A percentile compares a stretch with the other conserved stretches of the same genome.
phyloP scores from a whole-genome alignment of 306 rosid genomes.

The Senna siamea region DNA sequence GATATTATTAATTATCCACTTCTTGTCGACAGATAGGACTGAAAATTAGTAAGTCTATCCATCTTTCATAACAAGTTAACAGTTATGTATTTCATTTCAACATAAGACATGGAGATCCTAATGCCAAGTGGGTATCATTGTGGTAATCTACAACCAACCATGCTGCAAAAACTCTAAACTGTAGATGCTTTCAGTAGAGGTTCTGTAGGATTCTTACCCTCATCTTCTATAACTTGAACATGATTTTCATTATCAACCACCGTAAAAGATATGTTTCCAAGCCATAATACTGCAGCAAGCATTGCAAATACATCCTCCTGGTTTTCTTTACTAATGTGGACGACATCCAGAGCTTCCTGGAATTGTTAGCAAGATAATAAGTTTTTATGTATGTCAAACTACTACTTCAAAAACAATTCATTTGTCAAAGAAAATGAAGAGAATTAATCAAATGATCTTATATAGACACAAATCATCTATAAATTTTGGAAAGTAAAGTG shows the following conservation, averaged over 20 bases:
- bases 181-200: slow-evolving; percentile 16
- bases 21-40: too few relatives aligned
- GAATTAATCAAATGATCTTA: slow-evolving; percentile 7
- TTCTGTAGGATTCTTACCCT: slow-evolving; percentile 57
- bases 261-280: slow-evolving; percentile 82
- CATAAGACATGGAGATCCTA: too few relatives aligned
- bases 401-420: slow-evolving; percentile 27
- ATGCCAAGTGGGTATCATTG: too few relatives aligned
- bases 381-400: slow-evolving; percentile 39
- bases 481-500: slow-evolving; percentile 24
- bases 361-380: slow-evolving; percentile 34
- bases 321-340: slow-evolving; percentile 84
- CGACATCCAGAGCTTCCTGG: slow-evolving; percentile 95
- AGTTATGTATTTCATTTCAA: too few relatives aligned
- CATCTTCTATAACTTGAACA: slow-evolving; percentile 82
- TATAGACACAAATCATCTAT: slow-evolving; percentile 31
- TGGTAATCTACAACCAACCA: too few relatives aligned
- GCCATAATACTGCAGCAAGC: slow-evolving; percentile 99
- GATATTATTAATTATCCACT: too few relatives aligned
- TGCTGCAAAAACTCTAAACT: not conserved
- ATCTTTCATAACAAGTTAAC: too few relatives aligned
- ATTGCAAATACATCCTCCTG: slow-evolving; percentile 94
- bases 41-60: too few relatives aligned
- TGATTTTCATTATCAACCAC: slow-evolving; percentile 94
- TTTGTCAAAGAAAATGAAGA: slow-evolving; percentile 13